Evolutionary conservation across 75 land plant genomes (phyloP), one percentile per base, ranked within the genome.

Genomic region (Adiantum capillusveneris): DNA sequence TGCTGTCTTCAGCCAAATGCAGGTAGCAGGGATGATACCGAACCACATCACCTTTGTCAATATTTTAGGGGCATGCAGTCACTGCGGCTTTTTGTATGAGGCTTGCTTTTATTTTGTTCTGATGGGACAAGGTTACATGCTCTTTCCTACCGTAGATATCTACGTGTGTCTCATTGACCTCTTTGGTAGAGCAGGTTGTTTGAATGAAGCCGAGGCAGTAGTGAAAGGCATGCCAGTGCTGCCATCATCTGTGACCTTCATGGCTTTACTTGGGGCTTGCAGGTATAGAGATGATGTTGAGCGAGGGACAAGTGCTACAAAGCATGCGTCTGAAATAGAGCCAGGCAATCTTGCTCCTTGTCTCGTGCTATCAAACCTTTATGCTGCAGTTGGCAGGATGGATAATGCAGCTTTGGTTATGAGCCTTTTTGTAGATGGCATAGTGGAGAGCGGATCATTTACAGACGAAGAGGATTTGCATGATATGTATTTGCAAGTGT

Each of bases 41-140:
- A 44, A 60, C 41, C 17, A 42, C 16, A 26, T 44, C 5, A 43
- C 63, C 6, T 44, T 44, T 18, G 25, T 57, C 25, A 53, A 26
- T 26, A 26, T 53, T 53, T 27, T 53, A 6, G 55, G 28, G 6
- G 55, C 55, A 53, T 53, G 73, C 48, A 64, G 66, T 30, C 72
- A 69, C 34, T 62, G 58, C 12, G 72, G 72, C 12, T 24, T 69
- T 28, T 31, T 62, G 14, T 18, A 61, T 21, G 25, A 62, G 20
- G 72, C 56, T 25, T 31, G 20, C 13, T 18, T 5, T 2, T 18
- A 19, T 34, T 57, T 57, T 34, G 1, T 18, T 3, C 6, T 34
- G 11, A 57, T 57, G 59, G 25, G 2, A 7, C 7, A 57, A 31
- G 39, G 16, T 6, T 19, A 13, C 19, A 16, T 16, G 20, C 13